Conservation (phyloP, 345 rosid species). For the Sonneratia alba region DNA sequence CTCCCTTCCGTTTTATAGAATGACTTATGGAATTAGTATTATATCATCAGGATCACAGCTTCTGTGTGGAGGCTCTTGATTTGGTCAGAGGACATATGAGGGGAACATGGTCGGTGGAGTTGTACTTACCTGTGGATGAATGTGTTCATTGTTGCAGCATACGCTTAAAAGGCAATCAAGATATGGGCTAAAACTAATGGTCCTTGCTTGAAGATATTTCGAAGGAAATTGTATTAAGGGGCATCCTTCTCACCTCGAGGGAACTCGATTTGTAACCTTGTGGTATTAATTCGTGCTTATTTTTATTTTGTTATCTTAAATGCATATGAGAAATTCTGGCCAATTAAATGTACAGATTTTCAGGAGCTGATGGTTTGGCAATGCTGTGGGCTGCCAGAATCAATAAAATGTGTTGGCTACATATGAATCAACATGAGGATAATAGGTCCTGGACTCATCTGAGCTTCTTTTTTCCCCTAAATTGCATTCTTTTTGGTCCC, state of each 20-base stretch:
- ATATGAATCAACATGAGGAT: conserved; percentile 86
- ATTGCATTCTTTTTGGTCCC: not conserved
- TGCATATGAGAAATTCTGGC: not conserved
- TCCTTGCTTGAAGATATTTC: conserved; percentile 85
- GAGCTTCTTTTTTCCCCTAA: not conserved
- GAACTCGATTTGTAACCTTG: conserved; percentile 79
- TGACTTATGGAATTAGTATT: too few species aligned
- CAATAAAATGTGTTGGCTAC: conserved; percentile 82
- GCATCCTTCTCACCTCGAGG: conserved; percentile 88
- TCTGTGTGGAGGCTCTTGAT: conserved; percentile 82
- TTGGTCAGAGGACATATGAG: conserved; percentile 86
- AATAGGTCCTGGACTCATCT: conserved; percentile 35
- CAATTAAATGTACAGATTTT: conserved; percentile 13
- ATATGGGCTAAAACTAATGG: conserved; percentile 91
- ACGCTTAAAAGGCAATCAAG: conserved; percentile 85
- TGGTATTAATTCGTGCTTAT: conserved; percentile 39
- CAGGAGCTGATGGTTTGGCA: conserved; percentile 94
- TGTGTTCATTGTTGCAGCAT: conserved; percentile 84
- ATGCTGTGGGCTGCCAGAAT: conserved; percentile 84
- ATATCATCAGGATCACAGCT: conserved; percentile 73
- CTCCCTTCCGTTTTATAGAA: not conserved
- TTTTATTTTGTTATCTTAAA: conserved; percentile 1
- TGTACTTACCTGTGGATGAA: conserved; percentile 92
- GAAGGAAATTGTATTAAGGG: conserved; percentile 92
- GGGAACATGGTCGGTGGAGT: conserved; percentile 93